phyloP scores from a whole-genome alignment of 352 stramenopile genomes.

The Phytophthora pistaciae region DNA sequence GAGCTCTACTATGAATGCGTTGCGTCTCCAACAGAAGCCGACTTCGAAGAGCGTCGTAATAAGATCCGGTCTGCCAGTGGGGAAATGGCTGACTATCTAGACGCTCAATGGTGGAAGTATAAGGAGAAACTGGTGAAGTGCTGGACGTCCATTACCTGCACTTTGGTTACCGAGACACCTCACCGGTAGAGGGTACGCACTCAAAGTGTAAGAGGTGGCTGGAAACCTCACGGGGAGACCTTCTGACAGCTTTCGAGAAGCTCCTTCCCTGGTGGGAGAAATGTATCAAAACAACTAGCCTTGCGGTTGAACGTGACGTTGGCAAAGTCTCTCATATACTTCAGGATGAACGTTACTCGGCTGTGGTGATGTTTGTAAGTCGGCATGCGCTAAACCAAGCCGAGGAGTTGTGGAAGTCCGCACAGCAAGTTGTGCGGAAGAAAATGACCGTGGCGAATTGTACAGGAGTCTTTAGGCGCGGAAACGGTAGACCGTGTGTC shows the following conservation, averaged over 20 bases:
- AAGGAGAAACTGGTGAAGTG: too few relatives aligned
- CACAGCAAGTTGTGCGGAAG: background rate
- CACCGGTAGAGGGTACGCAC: background rate
- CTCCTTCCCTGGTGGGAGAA: background rate
- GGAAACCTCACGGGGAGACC: background rate
- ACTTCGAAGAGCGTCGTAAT: too few relatives aligned
- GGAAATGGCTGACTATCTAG: too few relatives aligned
- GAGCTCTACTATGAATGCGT: too few relatives aligned
- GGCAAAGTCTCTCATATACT: background rate
- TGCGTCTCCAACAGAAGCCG: too few relatives aligned
- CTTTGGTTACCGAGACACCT: too few relatives aligned
- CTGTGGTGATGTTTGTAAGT: background rate
- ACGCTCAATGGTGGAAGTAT: too few relatives aligned
- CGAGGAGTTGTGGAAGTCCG: background rate
- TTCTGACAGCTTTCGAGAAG: background rate
- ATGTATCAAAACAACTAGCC: background rate
- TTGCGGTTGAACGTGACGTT: background rate
- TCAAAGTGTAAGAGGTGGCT: background rate
- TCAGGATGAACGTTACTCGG: background rate
- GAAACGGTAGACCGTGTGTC: background rate
- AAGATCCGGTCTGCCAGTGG: too few relatives aligned
- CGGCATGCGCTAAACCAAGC: background rate
- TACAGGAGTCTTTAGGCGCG: background rate
- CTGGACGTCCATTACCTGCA: too few relatives aligned
- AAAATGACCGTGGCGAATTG: background rate